Evolutionary conservation across 2,329 filamentous ascomycete species (phyloP).

Genomic region (Saccharata proteae): DNA sequence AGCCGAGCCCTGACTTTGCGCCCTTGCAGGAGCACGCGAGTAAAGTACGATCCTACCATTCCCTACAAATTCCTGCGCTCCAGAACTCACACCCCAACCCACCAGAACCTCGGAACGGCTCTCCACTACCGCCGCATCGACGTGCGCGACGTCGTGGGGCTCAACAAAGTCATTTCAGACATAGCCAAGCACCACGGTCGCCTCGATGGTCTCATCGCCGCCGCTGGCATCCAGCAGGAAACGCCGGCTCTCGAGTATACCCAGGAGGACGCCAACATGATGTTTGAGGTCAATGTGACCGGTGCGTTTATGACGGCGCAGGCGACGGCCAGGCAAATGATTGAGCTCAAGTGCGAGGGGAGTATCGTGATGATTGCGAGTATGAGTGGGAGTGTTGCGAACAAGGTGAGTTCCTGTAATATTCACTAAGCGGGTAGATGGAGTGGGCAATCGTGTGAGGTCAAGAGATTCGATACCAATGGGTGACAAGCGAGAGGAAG

Average conservation of each 20-base stretch:
- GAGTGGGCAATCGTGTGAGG: too few species aligned
- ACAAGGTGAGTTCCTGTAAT: constrained; percentile 44
- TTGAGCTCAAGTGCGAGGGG: constrained; percentile 45
- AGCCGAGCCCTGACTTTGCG: constrained; percentile 51
- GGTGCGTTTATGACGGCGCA: constrained; percentile 52
- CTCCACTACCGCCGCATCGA: constrained; percentile 70
- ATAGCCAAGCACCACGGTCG: constrained; percentile 61
- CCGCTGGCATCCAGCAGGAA: constrained; percentile 71
- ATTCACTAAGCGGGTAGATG: too few species aligned
- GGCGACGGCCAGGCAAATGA: constrained; percentile 53
- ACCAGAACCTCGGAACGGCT: constrained; percentile 51
- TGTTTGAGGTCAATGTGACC: constrained; percentile 51
- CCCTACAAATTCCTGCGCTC: too few species aligned
- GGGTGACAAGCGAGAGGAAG: too few species aligned
- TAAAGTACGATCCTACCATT: too few species aligned
- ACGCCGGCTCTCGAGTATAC: constrained; percentile 69
- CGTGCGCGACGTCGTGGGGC: constrained; percentile 56
- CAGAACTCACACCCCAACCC: too few species aligned
- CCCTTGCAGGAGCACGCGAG: constrained; percentile 49
- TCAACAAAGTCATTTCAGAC: constrained; percentile 54
- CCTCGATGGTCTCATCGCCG: constrained; percentile 67
- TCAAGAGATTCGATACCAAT: too few species aligned
- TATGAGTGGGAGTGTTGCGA: constrained; percentile 50
- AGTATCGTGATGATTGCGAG: constrained; percentile 52
- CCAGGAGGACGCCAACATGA: constrained; percentile 47